Evolutionary conservation across 2,329 filamentous ascomycete genomes (phyloP).

Genomic region (Rutstroemia sp.): DNA sequence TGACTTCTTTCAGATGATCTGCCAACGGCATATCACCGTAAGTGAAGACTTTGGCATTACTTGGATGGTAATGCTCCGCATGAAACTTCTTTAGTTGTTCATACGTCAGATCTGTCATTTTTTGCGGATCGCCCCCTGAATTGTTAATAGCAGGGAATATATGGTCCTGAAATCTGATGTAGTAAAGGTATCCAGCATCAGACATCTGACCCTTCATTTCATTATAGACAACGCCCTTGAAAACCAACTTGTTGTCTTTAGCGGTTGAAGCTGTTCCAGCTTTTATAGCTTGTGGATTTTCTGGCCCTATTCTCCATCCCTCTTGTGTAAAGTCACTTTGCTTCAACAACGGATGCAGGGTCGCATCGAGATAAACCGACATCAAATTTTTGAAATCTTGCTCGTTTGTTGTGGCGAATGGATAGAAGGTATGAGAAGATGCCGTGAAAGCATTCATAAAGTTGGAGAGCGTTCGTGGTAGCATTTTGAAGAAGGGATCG

Average conservation of each 20-base stretch:
- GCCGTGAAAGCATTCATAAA: conserved; percentile 99
- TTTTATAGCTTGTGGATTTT: conserved; percentile 59
- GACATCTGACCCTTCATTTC: conserved; percentile 99
- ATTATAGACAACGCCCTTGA: conserved; percentile 98
- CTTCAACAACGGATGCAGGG: conserved; percentile 81
- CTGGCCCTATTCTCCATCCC: conserved; percentile 91
- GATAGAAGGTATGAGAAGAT: conserved; percentile 93
- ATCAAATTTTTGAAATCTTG: conserved; percentile 95
- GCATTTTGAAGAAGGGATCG: conserved; percentile 99
- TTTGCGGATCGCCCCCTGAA: conserved; percentile 90
- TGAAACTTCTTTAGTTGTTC: conserved; percentile 85
- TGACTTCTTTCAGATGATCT: conserved; percentile 73
- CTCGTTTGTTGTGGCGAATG: conserved; percentile 91
- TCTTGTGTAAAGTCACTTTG: conserved; percentile 91
- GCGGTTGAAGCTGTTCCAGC: conserved; percentile 35
- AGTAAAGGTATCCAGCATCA: conserved; percentile 91
- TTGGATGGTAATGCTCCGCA: conserved; percentile 89
- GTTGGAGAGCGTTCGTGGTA: conserved; percentile 94
- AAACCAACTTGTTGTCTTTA: conserved; percentile 66
- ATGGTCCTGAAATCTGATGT: conserved; percentile 89
- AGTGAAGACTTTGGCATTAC: conserved; percentile 91
- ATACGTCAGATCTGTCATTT: conserved; percentile 92
- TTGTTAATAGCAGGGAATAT: conserved; percentile 94
- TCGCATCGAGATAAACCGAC: conserved; percentile 94
- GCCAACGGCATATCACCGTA: conserved; percentile 87